A percentile compares a stretch with the other conserved stretches of the same genome.
phyloP scores from a whole-genome alignment of 1,284 basidiomycete species.

The Hymenochaete sp. region DNA sequence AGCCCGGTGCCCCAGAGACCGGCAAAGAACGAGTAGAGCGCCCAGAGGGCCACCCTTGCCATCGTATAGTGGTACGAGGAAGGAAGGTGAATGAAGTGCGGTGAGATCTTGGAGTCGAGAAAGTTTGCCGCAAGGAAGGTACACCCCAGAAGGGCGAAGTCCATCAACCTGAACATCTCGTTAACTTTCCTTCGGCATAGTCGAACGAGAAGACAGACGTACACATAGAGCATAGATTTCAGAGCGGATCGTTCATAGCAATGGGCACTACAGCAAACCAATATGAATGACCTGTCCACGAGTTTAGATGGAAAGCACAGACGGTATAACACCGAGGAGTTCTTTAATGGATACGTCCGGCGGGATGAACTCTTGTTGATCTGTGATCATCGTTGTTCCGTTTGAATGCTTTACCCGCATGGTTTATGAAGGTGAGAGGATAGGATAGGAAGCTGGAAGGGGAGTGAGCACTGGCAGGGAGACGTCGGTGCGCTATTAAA shows the following conservation, averaged over 20 bases:
- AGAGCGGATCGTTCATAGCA: slow-evolving; percentile 90
- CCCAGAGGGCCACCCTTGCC: slow-evolving; percentile 69
- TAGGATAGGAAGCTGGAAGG: too few relatives aligned
- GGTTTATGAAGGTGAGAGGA: too few relatives aligned
- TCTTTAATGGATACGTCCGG: slow-evolving; percentile 83
- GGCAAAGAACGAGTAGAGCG: slow-evolving; percentile 69
- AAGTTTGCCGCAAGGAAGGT: slow-evolving; percentile 68
- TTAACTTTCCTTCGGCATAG: slow-evolving; percentile 17
- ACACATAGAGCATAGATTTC: slow-evolving; percentile 80
- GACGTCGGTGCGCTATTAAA: too few relatives aligned
- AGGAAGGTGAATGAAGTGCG: slow-evolving; percentile 49
- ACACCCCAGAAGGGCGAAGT: slow-evolving; percentile 60
- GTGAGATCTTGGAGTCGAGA: slow-evolving; percentile 58
- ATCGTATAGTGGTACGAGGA: slow-evolving; percentile 55
- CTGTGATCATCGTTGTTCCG: slow-evolving; percentile 30
- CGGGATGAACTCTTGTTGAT: slow-evolving; percentile 59
- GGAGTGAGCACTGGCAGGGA: too few relatives aligned
- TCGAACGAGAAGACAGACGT: slow-evolving; percentile 22
- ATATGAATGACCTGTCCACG: neutral
- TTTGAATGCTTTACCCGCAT: slow-evolving; percentile 14
- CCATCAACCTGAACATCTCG: slow-evolving; percentile 50
- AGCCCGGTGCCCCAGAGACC: slow-evolving; percentile 89
- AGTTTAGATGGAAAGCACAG: slow-evolving; percentile 26
- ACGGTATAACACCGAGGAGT: slow-evolving; percentile 84
- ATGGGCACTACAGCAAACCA: slow-evolving; percentile 54